Conservation (phyloP, 2,329 filamentous ascomycete species). For the Escovopsis sp. region DNA sequence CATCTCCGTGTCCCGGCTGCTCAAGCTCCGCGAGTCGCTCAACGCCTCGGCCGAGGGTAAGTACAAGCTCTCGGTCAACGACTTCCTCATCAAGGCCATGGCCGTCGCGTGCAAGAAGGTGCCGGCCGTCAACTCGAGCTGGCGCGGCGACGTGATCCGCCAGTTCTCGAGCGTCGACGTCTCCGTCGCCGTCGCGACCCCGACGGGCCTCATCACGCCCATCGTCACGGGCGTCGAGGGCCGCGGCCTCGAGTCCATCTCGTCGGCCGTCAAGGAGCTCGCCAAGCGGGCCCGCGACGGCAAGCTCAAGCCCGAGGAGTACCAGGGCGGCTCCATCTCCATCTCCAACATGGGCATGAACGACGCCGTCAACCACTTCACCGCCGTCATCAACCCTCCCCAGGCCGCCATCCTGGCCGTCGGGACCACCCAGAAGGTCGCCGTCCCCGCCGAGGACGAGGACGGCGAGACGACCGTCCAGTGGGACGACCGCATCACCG, state of each 20-base stretch:
- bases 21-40: conserved; percentile 88
- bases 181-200: conserved; percentile 88
- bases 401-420: conserved; percentile 92
- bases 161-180: conserved; percentile 90
- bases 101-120: conserved; percentile 83
- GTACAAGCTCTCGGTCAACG: conserved; percentile 99
- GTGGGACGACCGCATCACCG: conserved; percentile 94
- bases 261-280: conserved; percentile 81
- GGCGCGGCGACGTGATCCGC: conserved; percentile 80
- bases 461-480: conserved; percentile 60
- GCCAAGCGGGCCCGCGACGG: conserved; percentile 90
- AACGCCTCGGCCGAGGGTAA: conserved; percentile 80
- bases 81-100: conserved; percentile 97
- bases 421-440: conserved; percentile 90
- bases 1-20: conserved; percentile 84
- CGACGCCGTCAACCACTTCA: conserved; percentile 87
- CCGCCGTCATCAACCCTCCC: conserved; percentile 96
- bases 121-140: conserved; percentile 88
- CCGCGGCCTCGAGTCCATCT: conserved; percentile 81
- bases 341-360: conserved; percentile 99
- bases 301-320: conserved; percentile 99
- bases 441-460: conserved; percentile 71
- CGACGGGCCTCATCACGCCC: conserved; percentile 87
- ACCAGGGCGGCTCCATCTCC: conserved; percentile 96
- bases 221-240: conserved; percentile 83